phyloP scores from a whole-genome alignment of 495 filamentous ascomycete species.

The Penicillium parvum region DNA sequence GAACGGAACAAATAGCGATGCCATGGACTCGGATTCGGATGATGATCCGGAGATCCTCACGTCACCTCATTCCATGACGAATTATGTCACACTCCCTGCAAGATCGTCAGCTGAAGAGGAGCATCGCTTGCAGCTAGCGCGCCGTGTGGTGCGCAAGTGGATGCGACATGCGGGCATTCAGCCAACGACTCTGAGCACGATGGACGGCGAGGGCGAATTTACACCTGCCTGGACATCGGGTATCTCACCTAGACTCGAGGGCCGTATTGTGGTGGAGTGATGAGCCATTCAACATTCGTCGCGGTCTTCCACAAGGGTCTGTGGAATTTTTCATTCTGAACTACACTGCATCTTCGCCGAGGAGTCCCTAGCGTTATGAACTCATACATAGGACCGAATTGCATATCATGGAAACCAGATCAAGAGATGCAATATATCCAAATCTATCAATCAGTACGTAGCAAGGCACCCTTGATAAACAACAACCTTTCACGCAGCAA shows the following conservation, averaged over 20 bases:
- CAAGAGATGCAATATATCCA: no score
- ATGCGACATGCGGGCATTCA: constrained; percentile 61
- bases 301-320: neutral
- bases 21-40: constrained; percentile 45
- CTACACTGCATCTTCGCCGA: neutral
- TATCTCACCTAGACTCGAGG: constrained; percentile 72
- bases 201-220: constrained; percentile 48
- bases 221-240: constrained; percentile 73
- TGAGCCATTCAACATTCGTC: neutral
- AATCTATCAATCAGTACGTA: neutral
- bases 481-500: constrained; percentile 9
- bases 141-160: constrained; percentile 68
- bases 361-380: neutral
- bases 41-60: constrained; percentile 40
- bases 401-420: no score
- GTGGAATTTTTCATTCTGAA: neutral
- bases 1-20: constrained; percentile 26
- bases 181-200: constrained; percentile 28
- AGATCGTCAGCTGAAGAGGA: constrained; percentile 38
- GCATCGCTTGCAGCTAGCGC: constrained; percentile 44
- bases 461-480: neutral
- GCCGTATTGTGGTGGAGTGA: constrained; percentile 55
- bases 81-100: constrained; percentile 40
- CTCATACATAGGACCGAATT: neutral
- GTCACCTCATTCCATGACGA: constrained; percentile 30